A percentile compares a stretch with the other conserved stretches of the same genome.
Conservation (phyloP, 2,329 filamentous ascomycete species). For the Purpureocillium takamizusanense region DNA sequence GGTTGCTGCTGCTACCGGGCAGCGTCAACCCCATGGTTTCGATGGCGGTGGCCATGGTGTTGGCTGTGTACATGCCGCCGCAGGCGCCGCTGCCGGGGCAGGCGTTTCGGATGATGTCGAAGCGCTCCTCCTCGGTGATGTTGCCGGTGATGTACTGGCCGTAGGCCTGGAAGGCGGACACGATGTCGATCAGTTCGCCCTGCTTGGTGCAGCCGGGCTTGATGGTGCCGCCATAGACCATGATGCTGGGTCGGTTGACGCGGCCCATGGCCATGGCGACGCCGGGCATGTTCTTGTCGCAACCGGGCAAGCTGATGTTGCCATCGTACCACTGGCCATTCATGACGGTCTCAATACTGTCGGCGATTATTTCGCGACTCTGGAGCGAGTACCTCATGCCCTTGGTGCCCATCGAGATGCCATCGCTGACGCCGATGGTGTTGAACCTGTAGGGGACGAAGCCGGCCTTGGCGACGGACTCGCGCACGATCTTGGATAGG, state of each 20-base stretch:
- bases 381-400: slow-evolving; percentile 96
- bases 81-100: slow-evolving; percentile 62
- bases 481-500: slow-evolving; percentile 65
- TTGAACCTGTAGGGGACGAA: slow-evolving; percentile 96
- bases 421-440: slow-evolving; percentile 95
- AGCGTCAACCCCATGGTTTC: slow-evolving; percentile 85
- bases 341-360: slow-evolving; percentile 99
- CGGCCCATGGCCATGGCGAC: slow-evolving; percentile 90
- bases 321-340: slow-evolving; percentile 97
- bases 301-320: slow-evolving; percentile 93
- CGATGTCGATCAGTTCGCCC: slow-evolving; percentile 78
- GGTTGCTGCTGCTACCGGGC: slow-evolving; percentile 73
- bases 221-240: slow-evolving; percentile 97
- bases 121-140: slow-evolving; percentile 83
- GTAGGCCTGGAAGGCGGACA: slow-evolving; percentile 96
- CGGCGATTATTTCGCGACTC: slow-evolving; percentile 92
- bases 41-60: slow-evolving; percentile 86
- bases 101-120: slow-evolving; percentile 88
- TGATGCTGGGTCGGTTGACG: slow-evolving; percentile 86
- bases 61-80: slow-evolving; percentile 87
- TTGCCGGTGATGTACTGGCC: slow-evolving; percentile 89
- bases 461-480: slow-evolving; percentile 58
- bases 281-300: slow-evolving; percentile 99
- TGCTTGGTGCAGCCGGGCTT: slow-evolving; percentile 75
- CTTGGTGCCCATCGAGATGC: slow-evolving; percentile 94